phyloP scores from a whole-genome alignment of 495 filamentous ascomycete species.

The Jackrogersella minutella region DNA sequence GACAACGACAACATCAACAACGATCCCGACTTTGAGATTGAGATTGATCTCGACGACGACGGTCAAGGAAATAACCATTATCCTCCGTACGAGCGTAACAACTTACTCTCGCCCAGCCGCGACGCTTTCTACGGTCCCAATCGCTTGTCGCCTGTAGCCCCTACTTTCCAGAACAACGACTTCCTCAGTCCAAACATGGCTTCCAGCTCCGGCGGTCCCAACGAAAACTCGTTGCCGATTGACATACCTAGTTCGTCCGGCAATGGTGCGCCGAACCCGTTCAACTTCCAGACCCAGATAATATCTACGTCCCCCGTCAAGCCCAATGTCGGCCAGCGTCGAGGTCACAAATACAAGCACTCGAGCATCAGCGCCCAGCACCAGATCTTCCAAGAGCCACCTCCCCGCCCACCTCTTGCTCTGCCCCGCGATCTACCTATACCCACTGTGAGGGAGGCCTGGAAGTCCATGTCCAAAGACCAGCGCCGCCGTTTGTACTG shows the following conservation, averaged over 20 bases:
- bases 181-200: conserved; percentile 47
- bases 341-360: conserved; percentile 98
- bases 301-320: conserved; percentile 81
- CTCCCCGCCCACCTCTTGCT: conserved; percentile 82
- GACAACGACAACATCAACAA: neutral
- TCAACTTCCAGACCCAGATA: conserved; percentile 91
- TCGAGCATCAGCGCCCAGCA: conserved; percentile 86
- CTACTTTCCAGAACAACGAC: conserved; percentile 57
- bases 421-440: conserved; percentile 93
- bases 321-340: conserved; percentile 87
- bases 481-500: conserved; percentile 84
- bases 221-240: conserved; percentile 36
- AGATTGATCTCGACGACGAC: conserved; percentile 25
- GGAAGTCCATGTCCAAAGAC: conserved; percentile 83
- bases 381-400: conserved; percentile 96
- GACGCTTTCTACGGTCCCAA: conserved; percentile 62
- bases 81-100: conserved; percentile 20
- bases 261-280: conserved; percentile 63
- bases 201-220: conserved; percentile 40
- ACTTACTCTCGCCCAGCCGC: conserved; percentile 28
- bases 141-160: conserved; percentile 69
- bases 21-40: neutral
- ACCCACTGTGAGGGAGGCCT: conserved; percentile 87
- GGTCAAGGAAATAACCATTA: conserved; percentile 21
- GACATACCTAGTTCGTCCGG: conserved; percentile 42